A percentile compares a stretch with the other conserved stretches of the same genome.
Conservation (phyloP, 257 asterid species). For the Misopates orontium region DNA sequence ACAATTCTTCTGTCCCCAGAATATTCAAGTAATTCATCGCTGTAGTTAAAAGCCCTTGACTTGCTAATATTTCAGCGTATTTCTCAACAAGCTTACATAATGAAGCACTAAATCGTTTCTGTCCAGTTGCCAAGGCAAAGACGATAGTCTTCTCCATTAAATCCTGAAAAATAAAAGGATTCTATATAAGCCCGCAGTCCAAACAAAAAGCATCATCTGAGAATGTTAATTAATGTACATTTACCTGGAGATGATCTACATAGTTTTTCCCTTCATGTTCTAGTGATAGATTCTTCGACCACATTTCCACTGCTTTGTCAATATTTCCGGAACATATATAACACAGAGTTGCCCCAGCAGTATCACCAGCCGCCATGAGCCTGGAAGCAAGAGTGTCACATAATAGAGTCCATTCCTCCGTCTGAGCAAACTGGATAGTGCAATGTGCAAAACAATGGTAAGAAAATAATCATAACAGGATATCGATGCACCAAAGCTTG, state of each 20-base stretch:
- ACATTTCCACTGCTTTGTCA: conserved; percentile 87
- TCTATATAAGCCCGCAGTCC: conserved; percentile 6
- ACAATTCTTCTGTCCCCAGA: conserved; percentile 82
- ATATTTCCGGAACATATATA: conserved; percentile 97
- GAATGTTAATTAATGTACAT: conserved; percentile 23
- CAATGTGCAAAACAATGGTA: conserved; percentile 21
- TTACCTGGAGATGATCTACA: conserved; percentile 84
- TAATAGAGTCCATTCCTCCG: conserved; percentile 81
- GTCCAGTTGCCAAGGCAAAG: conserved; percentile 92
- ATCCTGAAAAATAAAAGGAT: conserved; percentile 51
- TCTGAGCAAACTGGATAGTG: conserved; percentile 69
- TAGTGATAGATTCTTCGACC: conserved; percentile 74
- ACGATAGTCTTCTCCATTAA: conserved; percentile 95
- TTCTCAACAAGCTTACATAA: conserved; percentile 89
- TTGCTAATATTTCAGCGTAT: conserved; percentile 94
- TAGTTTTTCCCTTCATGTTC: conserved; percentile 80
- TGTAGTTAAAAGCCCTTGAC: conserved; percentile 92
- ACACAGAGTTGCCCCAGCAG: conserved; percentile 83
- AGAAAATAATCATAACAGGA: conserved; percentile 2
- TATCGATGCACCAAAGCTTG: background rate
- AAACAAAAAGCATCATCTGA: conserved; percentile 18
- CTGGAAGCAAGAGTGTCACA: conserved; percentile 90
- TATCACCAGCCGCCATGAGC: conserved; percentile 81
- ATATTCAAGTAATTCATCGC: conserved; percentile 94
- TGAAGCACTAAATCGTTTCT: conserved; percentile 82